phyloP scores from a whole-genome alignment of 441 rosid species.

The Aquilaria agallochum region DNA sequence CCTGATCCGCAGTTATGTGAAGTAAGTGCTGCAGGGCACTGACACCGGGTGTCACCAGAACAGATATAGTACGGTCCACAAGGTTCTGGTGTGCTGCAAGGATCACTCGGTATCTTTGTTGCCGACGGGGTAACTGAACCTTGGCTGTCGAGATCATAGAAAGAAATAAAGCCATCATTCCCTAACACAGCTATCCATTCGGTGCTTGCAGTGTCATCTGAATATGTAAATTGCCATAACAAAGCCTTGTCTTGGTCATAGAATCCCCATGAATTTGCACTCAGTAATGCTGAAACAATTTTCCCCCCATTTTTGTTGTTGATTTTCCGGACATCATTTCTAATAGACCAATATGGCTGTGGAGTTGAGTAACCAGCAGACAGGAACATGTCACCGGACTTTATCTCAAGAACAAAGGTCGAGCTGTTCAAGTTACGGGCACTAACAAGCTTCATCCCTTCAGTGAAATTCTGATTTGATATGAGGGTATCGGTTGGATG shows the following conservation, averaged over 20 bases:
- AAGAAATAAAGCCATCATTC: slow-evolving; percentile 54
- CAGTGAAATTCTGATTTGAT: slow-evolving; percentile 52
- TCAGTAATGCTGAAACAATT: slow-evolving; percentile 38
- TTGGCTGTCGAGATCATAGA: slow-evolving; percentile 37
- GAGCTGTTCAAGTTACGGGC: slow-evolving; percentile 37
- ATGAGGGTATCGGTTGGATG: slow-evolving; percentile 79
- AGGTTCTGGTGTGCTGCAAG: slow-evolving; percentile 69
- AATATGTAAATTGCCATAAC: slow-evolving; percentile 47
- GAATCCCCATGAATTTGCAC: slow-evolving; percentile 76
- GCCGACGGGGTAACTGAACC: slow-evolving; percentile 26
- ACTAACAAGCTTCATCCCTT: slow-evolving; percentile 77
- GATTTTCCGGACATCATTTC: slow-evolving; percentile 35
- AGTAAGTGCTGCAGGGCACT: slow-evolving; percentile 58
- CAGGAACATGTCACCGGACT: slow-evolving; percentile 64
- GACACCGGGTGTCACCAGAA: slow-evolving; percentile 42
- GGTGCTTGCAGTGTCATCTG: slow-evolving; percentile 30
- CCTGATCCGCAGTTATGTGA: slow-evolving; percentile 48
- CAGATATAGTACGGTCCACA: slow-evolving; percentile 64
- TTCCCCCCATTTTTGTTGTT: slow-evolving; percentile 41
- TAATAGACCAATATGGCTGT: slow-evolving; percentile 87
- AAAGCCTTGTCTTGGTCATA: slow-evolving; percentile 47
- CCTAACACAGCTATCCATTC: slow-evolving; percentile 75
- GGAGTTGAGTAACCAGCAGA: slow-evolving; percentile 56
- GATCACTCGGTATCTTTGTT: slow-evolving; percentile 52
- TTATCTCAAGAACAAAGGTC: slow-evolving; percentile 70